Evolutionary conservation across 129 eudicot species (phyloP).

Genomic region (Ambrosia artemisiifolia): DNA sequence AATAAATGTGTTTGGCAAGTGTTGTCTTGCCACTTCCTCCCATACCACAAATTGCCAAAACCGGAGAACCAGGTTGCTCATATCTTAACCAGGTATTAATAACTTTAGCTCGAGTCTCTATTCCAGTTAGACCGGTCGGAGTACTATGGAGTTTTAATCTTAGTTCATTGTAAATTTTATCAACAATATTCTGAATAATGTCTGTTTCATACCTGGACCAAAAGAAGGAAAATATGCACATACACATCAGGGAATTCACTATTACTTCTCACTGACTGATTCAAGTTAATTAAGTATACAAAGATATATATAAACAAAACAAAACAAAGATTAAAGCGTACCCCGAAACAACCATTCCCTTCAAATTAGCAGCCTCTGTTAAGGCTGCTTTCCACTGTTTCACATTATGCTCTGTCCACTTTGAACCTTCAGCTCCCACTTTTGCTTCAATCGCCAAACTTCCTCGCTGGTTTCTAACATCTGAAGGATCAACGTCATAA

Average conservation of each 20-base stretch:
- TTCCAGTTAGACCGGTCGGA: slow-evolving; percentile 5
- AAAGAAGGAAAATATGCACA: background rate
- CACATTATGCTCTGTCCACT: slow-evolving; percentile 1
- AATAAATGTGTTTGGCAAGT: background rate
- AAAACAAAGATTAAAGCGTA: background rate
- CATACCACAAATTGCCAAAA: slow-evolving; percentile 22
- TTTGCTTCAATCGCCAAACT: background rate
- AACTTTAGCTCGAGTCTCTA: background rate
- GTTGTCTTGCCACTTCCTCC: slow-evolving; percentile 16
- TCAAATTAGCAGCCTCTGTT: background rate
- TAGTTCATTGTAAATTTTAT: background rate
- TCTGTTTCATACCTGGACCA: background rate
- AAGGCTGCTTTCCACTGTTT: background rate
- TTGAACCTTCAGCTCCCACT: background rate
- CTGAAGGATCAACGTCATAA: background rate
- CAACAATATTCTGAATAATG: background rate
- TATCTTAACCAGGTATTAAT: background rate
- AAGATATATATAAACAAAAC: background rate
- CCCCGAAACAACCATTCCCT: slow-evolving; percentile 8
- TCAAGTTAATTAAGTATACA: background rate
- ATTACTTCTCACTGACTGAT: background rate
- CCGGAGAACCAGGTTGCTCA: background rate
- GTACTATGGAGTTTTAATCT: background rate
- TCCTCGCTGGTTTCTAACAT: background rate
- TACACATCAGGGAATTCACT: background rate